Evolutionary conservation across 108 stramenopile genomes (phyloP), one percentile per base, ranked within the genome.

Genomic region (Cyclotella kingstonii): DNA sequence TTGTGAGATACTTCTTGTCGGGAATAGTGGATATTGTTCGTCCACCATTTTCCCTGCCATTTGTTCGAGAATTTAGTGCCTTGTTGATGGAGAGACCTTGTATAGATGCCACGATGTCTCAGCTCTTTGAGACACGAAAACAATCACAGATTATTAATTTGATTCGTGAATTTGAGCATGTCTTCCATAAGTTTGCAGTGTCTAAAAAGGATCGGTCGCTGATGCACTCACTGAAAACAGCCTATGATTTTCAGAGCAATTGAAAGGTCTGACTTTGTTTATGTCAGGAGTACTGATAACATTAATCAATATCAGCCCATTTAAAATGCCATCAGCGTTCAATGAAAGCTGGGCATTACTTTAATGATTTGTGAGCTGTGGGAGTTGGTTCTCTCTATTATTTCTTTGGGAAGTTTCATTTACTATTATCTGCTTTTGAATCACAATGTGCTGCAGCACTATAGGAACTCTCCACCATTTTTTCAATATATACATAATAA

Each of bases 1-100:
- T 93, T 31, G 47, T 88, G 9, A 70, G 91, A 8, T 93, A 93
- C 60, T 90, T 93, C 62, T 58, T 88, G 12, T 51, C 72, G 42
- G 85, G 87, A 19, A 22, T 86, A 40, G 63, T 93, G 29, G 83
- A 90, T 33, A 65, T 86, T 18, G 68, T 82, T 4, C 60, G 61
- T 22, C 83, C 82, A 19, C 87, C 91, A 4, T 80, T 84, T 42
- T 90, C 91, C 5, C 26, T 84, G 2, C 67, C 79, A 5, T 85
- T 90, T 48, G 71, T 79, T 3, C 43, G 83, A 22, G 57, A 59
- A 2, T 45, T 93, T 3, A 66, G 79, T 23, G 45, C 48, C 0
- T 46, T 93, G 35, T 38, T 93, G 23, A 56, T 62, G 34, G 48
- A 80, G 15, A 70, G 82, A 3, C 78, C 65, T 36, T 86, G 83